Evolutionary conservation across 73 alveolate genomes (phyloP).

Genomic region (Blepharisma stoltei): DNA sequence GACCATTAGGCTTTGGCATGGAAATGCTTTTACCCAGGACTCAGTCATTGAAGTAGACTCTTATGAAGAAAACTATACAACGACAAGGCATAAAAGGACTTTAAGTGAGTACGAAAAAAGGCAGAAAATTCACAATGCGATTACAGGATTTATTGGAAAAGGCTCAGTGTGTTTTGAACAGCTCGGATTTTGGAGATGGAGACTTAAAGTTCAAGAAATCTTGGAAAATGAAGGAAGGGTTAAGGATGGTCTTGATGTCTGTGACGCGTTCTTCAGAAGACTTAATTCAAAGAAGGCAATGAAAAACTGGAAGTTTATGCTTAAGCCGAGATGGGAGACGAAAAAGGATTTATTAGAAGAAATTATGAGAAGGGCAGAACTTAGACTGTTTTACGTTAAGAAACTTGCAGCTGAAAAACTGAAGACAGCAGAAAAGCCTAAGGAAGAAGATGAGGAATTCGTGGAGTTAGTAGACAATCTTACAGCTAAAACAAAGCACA

Average conservation of each 20-base stretch:
- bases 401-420: not conserved
- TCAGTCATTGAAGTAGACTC: not conserved
- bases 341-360: not conserved
- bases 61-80: not conserved
- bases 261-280: not conserved
- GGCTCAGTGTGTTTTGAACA: conserved; percentile 4
- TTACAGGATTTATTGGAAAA: conserved; percentile 1
- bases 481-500: too few relatives aligned
- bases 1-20: conserved; percentile 5
- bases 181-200: conserved; percentile 25
- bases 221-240: not conserved
- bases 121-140: not conserved
- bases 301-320: not conserved
- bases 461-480: too few relatives aligned
- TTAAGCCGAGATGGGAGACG: not conserved
- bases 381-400: not conserved
- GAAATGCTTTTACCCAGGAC: not conserved
- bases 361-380: not conserved
- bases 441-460: too few relatives aligned
- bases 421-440: not conserved
- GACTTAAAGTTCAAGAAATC: not conserved
- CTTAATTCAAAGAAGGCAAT: not conserved
- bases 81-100: not conserved
- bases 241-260: conserved; percentile 4
- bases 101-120: not conserved